Conservation (phyloP, 495 filamentous ascomycete species). For the Filosporella fistucella region DNA sequence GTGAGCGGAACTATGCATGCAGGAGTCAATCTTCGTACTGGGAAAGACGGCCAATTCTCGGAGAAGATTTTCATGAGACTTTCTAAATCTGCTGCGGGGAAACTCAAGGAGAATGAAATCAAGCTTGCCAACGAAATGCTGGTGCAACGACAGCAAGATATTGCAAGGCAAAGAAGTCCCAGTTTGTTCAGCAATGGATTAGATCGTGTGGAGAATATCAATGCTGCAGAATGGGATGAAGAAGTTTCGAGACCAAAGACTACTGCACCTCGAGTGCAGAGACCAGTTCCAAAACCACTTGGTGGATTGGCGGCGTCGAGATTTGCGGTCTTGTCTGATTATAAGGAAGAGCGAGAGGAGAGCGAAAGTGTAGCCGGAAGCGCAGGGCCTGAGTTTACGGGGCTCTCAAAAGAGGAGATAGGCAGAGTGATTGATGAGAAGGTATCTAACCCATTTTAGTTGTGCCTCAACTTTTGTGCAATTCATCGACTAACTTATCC, state of each 20-base stretch:
- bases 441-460: slow-evolving; percentile 4
- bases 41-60: slow-evolving; percentile 14
- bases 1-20: slow-evolving; percentile 15
- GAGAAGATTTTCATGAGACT: slow-evolving; percentile 14
- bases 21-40: slow-evolving; percentile 13
- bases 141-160: too few species aligned
- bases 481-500: not conserved
- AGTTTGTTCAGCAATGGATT: slow-evolving; percentile 2
- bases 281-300: not conserved
- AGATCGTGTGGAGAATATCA: slow-evolving; percentile 10
- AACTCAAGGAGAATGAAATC: not conserved
- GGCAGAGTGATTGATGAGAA: slow-evolving; percentile 8
- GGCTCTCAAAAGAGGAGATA: slow-evolving; percentile 3
- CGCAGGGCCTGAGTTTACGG: not conserved
- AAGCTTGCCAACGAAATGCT: not conserved
- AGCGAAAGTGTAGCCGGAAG: too few species aligned
- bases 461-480: too few species aligned
- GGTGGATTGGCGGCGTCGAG: slow-evolving; percentile 6
- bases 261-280: not conserved
- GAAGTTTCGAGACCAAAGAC: not conserved
- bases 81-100: not conserved
- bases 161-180: too few species aligned
- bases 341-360: not conserved
- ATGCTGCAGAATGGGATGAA: slow-evolving; percentile 17
- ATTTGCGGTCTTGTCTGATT: slow-evolving; percentile 11